Percentiles rank a stretch among this genome's conserved stretches.
phyloP scores from a whole-genome alignment of 305 asterid genomes.

The Fraxinus velutina region DNA sequence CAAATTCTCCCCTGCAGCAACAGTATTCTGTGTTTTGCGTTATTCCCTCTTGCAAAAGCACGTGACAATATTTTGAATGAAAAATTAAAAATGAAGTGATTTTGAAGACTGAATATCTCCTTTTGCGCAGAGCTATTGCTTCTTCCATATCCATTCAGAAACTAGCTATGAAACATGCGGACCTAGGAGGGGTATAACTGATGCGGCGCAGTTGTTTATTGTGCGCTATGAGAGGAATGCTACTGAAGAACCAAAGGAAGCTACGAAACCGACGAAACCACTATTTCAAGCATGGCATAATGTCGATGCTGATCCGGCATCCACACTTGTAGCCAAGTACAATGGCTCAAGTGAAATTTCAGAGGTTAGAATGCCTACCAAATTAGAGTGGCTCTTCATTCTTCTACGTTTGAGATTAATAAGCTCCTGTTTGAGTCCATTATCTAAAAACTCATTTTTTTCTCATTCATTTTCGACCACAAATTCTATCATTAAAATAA shows the following conservation, averaged over 20 bases:
- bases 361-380: slow-evolving; percentile 48
- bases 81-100: slow-evolving; percentile 1
- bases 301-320: slow-evolving; percentile 71
- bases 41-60: slow-evolving; percentile 17
- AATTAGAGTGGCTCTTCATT: neutral
- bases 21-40: neutral
- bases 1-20: neutral
- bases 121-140: slow-evolving; percentile 72
- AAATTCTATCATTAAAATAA: neutral
- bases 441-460: too few relatives aligned
- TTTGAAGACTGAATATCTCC: slow-evolving; percentile 22
- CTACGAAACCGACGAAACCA: slow-evolving; percentile 42
- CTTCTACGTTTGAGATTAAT: neutral
- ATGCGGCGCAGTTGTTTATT: slow-evolving; percentile 61
- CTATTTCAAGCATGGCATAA: slow-evolving; percentile 54
- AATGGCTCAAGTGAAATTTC: slow-evolving; percentile 68
- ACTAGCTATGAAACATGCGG: slow-evolving; percentile 89
- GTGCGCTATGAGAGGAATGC: slow-evolving; percentile 76
- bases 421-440: neutral
- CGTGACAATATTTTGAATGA: slow-evolving; percentile 5
- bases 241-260: slow-evolving; percentile 35
- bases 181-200: slow-evolving; percentile 63
- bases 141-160: slow-evolving; percentile 83
- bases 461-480: neutral
- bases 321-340: slow-evolving; percentile 90